phyloP scores from a whole-genome alignment of 2,329 filamentous ascomycete genomes.

The Fusarium sulawesiense region DNA sequence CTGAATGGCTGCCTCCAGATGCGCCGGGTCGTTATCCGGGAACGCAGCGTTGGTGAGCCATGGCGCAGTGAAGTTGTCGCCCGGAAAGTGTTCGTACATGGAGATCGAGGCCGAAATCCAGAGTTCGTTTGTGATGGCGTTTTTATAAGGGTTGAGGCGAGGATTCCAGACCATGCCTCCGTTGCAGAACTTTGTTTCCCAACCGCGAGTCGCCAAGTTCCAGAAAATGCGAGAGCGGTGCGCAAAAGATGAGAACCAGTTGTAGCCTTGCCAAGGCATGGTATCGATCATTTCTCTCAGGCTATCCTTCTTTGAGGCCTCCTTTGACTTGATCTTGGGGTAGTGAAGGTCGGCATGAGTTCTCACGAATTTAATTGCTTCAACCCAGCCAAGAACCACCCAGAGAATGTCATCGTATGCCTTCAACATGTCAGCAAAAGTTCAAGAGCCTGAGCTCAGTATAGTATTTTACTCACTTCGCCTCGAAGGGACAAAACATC shows the following conservation, averaged over 20 bases:
- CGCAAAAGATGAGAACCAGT: slow-evolving; percentile 81
- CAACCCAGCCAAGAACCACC: slow-evolving; percentile 93
- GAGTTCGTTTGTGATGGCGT: slow-evolving; percentile 94
- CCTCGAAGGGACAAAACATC: slow-evolving; percentile 78
- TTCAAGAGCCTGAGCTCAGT: no score
- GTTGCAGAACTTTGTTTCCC: slow-evolving; percentile 82
- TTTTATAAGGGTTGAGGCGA: slow-evolving; percentile 85
- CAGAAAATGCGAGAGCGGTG: slow-evolving; percentile 88
- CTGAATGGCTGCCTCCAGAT: slow-evolving; percentile 78
- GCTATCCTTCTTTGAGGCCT: slow-evolving; percentile 30
- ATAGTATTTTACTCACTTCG: slow-evolving; percentile 50
- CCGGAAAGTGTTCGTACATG: slow-evolving; percentile 92
- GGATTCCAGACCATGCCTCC: slow-evolving; percentile 96
- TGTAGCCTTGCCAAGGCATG: slow-evolving; percentile 77
- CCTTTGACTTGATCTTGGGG: slow-evolving; percentile 35
- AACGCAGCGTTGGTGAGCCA: slow-evolving; percentile 58
- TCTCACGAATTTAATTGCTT: slow-evolving; percentile 80
- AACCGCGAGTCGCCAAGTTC: slow-evolving; percentile 80
- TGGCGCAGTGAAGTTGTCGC: slow-evolving; percentile 78
- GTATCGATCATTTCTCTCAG: slow-evolving; percentile 52
- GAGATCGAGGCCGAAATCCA: slow-evolving; percentile 85
- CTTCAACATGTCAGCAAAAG: slow-evolving; percentile 51
- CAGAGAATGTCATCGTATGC: slow-evolving; percentile 96
- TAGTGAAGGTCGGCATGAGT: slow-evolving; percentile 76
- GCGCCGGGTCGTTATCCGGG: slow-evolving; percentile 65